Percentiles rank a stretch among this genome's conserved stretches.
phyloP scores from a whole-genome alignment of 495 filamentous ascomycete genomes.

The Polyplosphaeria fusca region DNA sequence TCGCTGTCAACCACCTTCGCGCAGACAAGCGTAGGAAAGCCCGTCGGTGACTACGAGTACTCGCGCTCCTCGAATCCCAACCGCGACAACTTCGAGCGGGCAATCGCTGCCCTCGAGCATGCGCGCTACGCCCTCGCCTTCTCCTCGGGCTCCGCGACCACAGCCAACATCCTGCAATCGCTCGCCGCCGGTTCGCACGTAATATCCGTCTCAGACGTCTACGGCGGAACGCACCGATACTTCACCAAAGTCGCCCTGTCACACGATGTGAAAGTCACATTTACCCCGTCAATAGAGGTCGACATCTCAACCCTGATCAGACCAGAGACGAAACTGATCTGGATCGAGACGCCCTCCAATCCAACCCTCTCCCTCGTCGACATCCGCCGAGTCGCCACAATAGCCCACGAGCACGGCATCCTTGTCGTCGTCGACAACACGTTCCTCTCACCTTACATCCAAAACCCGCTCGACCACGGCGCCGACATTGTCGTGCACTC shows the following conservation, averaged over 20 bases:
- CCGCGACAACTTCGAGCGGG: slow-evolving; percentile 84
- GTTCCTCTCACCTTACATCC: slow-evolving; percentile 91
- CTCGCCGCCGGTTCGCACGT: slow-evolving; percentile 90
- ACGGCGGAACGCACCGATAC: slow-evolving; percentile 96
- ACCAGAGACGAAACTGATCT: slow-evolving; percentile 88
- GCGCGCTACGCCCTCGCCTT: slow-evolving; percentile 93
- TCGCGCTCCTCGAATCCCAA: slow-evolving; percentile 90
- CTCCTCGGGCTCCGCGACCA: slow-evolving; percentile 90
- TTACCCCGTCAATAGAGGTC: slow-evolving; percentile 84
- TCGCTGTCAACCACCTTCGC: slow-evolving; percentile 93
- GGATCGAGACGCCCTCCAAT: slow-evolving; percentile 96
- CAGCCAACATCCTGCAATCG: slow-evolving; percentile 87
- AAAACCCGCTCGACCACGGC: slow-evolving; percentile 92
- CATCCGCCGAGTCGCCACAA: slow-evolving; percentile 75
- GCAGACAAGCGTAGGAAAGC: slow-evolving; percentile 78
- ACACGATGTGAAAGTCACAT: slow-evolving; percentile 91
- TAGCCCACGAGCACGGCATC: slow-evolving; percentile 84
- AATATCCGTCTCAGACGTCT: slow-evolving; percentile 93
- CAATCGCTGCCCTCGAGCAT: slow-evolving; percentile 86
- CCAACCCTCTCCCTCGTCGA: slow-evolving; percentile 90
- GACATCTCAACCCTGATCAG: slow-evolving; percentile 80
- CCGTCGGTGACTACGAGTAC: slow-evolving; percentile 87
- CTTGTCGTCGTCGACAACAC: slow-evolving; percentile 98
- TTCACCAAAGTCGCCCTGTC: slow-evolving; percentile 97
- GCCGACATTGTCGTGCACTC: slow-evolving; percentile 98